Evolutionary conservation across 495 filamentous ascomycete genomes (phyloP).

Genomic region (Aspergillus cristatus): DNA sequence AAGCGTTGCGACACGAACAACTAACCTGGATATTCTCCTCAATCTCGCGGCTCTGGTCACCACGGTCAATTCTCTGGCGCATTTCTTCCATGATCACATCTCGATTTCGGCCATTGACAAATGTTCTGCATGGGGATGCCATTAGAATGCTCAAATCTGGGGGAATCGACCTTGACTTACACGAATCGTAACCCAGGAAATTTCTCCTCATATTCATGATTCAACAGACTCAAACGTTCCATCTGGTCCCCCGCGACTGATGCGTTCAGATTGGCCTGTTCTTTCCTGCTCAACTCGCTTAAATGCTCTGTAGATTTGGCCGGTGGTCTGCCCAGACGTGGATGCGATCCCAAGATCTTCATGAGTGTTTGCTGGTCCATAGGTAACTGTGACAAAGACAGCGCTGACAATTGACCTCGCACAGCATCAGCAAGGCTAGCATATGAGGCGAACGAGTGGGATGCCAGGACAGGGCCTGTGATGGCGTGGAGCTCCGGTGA

Average conservation of each 20-base stretch:
- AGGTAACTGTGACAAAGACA: conserved; percentile 38
- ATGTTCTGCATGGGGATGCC: conserved; percentile 44
- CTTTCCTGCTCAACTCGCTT: conserved; percentile 63
- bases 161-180: conserved; percentile 31
- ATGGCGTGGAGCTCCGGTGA: conserved; percentile 64
- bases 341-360: conserved; percentile 76
- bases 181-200: conserved; percentile 88
- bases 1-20: background rate
- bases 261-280: conserved; percentile 66
- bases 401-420: conserved; percentile 41
- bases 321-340: conserved; percentile 60
- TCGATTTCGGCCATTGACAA: conserved; percentile 76
- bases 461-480: conserved; percentile 54
- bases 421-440: conserved; percentile 50
- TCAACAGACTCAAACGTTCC: conserved; percentile 42
- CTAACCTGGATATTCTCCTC: conserved; percentile 67
- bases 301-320: conserved; percentile 47
- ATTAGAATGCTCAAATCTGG: too few relatives aligned
- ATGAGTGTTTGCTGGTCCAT: conserved; percentile 49
- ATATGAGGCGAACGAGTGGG: conserved; percentile 54
- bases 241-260: conserved; percentile 44
- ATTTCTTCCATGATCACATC: conserved; percentile 78
- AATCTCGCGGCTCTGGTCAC: conserved; percentile 58
- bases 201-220: conserved; percentile 67
- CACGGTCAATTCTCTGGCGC: conserved; percentile 61